Evolutionary conservation across 2,329 filamentous ascomycete species (phyloP).

Genomic region (Thielaviopsis punctulata): DNA sequence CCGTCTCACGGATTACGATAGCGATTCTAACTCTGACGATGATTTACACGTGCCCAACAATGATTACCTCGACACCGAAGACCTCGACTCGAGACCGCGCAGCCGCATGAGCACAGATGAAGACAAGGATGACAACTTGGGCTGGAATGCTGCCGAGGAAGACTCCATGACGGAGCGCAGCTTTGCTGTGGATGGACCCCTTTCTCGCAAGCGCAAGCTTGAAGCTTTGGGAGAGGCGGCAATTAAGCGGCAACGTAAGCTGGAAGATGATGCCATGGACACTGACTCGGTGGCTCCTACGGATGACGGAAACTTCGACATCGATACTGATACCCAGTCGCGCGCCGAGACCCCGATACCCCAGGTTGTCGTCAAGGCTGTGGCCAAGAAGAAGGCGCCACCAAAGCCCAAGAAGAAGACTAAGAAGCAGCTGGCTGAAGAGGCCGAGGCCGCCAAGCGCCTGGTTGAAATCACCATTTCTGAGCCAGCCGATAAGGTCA

Average conservation of each 20-base stretch:
- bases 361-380: conserved; percentile 23
- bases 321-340: conserved; percentile 29
- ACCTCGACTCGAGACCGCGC: conserved; percentile 63
- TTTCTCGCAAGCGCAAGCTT: conserved; percentile 56
- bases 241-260: conserved; percentile 65
- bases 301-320: conserved; percentile 21
- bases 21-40: conserved; percentile 70
- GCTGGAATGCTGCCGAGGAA: conserved; percentile 36
- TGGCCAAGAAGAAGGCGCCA: conserved; percentile 33
- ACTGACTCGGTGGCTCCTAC: conserved; percentile 38
- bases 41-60: conserved; percentile 40
- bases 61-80: conserved; percentile 58
- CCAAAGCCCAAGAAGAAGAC: conserved; percentile 54
- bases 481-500: conserved; percentile 11
- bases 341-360: conserved; percentile 31
- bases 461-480: conserved; percentile 5
- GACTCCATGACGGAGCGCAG: conserved; percentile 58
- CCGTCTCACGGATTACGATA: conserved; percentile 21
- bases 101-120: conserved; percentile 56
- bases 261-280: conserved; percentile 61
- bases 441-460: conserved; percentile 42
- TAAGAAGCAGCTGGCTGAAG: conserved; percentile 59
- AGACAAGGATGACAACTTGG: conserved; percentile 33
- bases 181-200: conserved; percentile 41
- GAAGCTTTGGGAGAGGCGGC: conserved; percentile 31